Base-by-base conservation (phyloP, 352 stramenopile species). In the Blastocystis sp. region DNA sequence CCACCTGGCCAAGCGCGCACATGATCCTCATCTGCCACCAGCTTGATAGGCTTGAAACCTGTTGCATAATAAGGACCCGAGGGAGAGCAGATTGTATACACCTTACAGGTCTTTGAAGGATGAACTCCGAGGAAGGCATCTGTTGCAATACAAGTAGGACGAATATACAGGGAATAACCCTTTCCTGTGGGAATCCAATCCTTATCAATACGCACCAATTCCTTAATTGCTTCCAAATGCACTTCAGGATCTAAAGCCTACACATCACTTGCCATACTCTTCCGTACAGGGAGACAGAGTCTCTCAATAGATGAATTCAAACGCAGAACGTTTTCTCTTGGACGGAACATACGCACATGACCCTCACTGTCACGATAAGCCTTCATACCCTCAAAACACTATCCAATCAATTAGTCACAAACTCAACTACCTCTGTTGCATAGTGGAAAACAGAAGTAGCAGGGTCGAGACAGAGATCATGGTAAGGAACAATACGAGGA, bases 41-140 rank as follows among this genome's bases (percentile, higher is more conserved):
- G 91, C 91, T 95, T 96, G 66, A 97, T 93, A 0, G 94, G 93
- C 91, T 95, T 95, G 89, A 97, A 96, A 56, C 95, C 95, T 77
- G 96, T 95, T 76, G 96, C 95, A 92, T 98, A 99, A 92, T 99
- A 99, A 6, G 97, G 97, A 22, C 97, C 97, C 7, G 98, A 96
- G 9, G 97, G 97, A 70, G 93, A 98, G 35, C 96, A 93, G 82
- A 99, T 98, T 51, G 98, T 66, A 57, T 66, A 91, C 22, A 91
- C 11, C 66, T 90, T 91, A 27, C 89, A 75, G 1, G 42, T 68
- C 54, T 91, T 66, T 1, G 54, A 84, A 11, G 80, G 53, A 48
- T 89, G 75, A 13, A 91, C 80, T 24, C 89, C 89, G 15, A 91
- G 70, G 64, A 90, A 75, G 54, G 66, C 56, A 89, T 93, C 91